Base-by-base conservation (phyloP, 805 yeast species). In the Vanderwaltozyma verrucispora region DNA sequence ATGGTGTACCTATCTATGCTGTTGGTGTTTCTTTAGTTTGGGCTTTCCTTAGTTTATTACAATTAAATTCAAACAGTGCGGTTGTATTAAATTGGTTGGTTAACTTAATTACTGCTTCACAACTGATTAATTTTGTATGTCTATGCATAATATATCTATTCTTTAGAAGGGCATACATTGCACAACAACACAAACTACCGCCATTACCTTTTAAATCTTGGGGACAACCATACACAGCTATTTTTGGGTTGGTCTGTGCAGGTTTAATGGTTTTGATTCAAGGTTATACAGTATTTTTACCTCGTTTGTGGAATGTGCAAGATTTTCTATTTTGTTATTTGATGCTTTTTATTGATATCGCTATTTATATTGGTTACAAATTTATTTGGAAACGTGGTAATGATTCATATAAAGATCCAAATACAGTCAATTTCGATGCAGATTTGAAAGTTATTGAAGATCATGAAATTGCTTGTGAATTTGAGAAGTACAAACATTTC, bases 51-150 rank as follows among this genome's bases (percentile, higher is more conserved):
- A 72, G 87, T 15, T 72, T 82, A 44, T 58, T 82, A 50, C 92
- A 80, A 52, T 56, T 78, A 40, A 68, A 77, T 19, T 64, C 69
- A 32, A 64, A 71, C 23, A 71, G 88, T 19, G 72, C 75, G 13
- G 68, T 69, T 2, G 92, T 82, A 3, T 67, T 83, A 43, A 69
- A 67, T 49, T 83, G 89, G 88, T 65, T 83, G 35, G 72, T 80
- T 41, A 79, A 80, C 48, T 60, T 83, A 40, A 78, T 78, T 36
- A 80, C 92, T 3, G 75, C 76, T 27, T 79, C 81, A 24, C 85
- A 78, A 53, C 67, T 77, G 53, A 70, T 71, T 50, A 78, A 75
- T 54, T 80, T 74, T 61, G 64, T 68, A 37, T 64, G 69, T 40
- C 74, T 81, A 51, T 64, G 76, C 47, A 55, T 68, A 32, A 74